Evolutionary conservation across 129 eudicot species (phyloP), one percentile per base, ranked within the genome.

Genomic region (Lonicera japonica): DNA sequence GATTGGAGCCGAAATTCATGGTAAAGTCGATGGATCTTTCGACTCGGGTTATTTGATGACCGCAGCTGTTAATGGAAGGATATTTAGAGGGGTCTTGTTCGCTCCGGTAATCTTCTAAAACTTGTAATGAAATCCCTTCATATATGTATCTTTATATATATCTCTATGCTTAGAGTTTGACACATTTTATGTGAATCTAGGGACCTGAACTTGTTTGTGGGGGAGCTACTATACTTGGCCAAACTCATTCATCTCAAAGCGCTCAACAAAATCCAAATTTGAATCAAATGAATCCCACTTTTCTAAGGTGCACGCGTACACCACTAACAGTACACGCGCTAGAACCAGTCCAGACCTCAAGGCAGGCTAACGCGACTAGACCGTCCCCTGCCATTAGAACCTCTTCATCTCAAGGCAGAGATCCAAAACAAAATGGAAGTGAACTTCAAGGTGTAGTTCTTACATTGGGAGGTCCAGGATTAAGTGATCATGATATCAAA

Each of bases 31-130:
- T 61, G 99, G 96, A 52, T 81, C 86, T 8, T 92, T 92, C 13
- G 96, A 88, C 72, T 92, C 99, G 5, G 99, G 99, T 48, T 92
- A 80, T 71, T 75, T 92, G 63, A 79, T 92, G 96, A 92, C 96
- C 48, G 99, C 99, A 24, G 78, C 71, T 0, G 87, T 92, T 25
- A 88, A 85, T 61, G 99, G 99, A 51, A 87, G 78, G 55, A 75
- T 77, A 12, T 88, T 85, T 58, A 60, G 96, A 83, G 99, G 99
- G 21, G 99, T 92, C 64, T 66, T 92, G 59, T 92, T 92, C 75
- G 65, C 99, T 64, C 96, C 95, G 21, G 99, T 92, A 75, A 73
- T 72, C 57, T 65, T 29, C 61, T 45, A 45, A 4, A 54, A 18
- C 54, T 1, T 63, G 12, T 13, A 11, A 8, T 21, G 22, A 12